Evolutionary conservation across 441 rosid species (phyloP), one percentile per base, ranked within the genome.

Genomic region (Lepidium campestre): DNA sequence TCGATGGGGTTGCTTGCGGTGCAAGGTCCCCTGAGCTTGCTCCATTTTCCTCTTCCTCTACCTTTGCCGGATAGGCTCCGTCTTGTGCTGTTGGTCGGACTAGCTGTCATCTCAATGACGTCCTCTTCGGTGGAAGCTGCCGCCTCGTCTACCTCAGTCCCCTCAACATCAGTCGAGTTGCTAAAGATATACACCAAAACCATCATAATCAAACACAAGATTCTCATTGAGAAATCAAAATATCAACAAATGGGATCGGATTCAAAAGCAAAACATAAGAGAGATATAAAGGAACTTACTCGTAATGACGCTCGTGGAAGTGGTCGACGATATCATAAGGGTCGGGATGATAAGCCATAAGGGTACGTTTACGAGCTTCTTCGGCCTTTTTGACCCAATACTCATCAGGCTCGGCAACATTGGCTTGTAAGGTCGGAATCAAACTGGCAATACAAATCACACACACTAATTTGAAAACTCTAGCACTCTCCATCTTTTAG

Each of bases 1-100:
- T 84, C 89, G 12, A 86, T 79, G 0, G 87, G 87, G 82, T 86
- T 86, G 32, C 85, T 82, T 25, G 85, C 89, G 10, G 54, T 12
- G 77, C 91, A 84, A 20, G 80, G 70, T 35, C 86, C 90, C 31
- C 10, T 56, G 10, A 41, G 49, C 56, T 48, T 71, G 39, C 57
- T 49, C 78, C 66, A 75, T 65, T 75, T 75, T 5, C 77, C 77
- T 41, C 13, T 29, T 29, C 39, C 79, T 69, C 46, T 67, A n/a
- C 66, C 4, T 57, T n/a, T 75, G 41, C 22, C 71, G 7, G 17
- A 15, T 56, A 81, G 62, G 17, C 69, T 35, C 41, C 84, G 45
- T 42, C 88, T 77, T 3, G 76, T 75, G 70, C 65, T 73, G 72
- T 77, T 79, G n/a, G 19, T 49, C 14, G 67, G 45, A 53, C 18